Percentiles rank a stretch among this genome's conserved stretches.
Evolutionary conservation across 2,329 filamentous ascomycete genomes (phyloP).

Genomic region (Hypoxylon sp.): DNA sequence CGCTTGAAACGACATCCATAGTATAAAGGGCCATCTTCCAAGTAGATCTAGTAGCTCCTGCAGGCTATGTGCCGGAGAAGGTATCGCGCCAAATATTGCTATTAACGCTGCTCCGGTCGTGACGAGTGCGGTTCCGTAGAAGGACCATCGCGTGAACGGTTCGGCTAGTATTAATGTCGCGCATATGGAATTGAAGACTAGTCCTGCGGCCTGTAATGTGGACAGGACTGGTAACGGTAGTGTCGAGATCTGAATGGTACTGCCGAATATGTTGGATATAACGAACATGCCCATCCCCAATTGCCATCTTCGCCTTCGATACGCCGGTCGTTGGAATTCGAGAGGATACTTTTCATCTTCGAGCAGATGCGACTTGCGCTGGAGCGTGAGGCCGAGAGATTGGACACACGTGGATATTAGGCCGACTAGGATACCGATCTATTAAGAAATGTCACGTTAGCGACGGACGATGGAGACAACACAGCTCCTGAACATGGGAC

Average conservation of each 20-base stretch:
- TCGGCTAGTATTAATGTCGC: constrained; percentile 93
- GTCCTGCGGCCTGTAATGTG: constrained; percentile 92
- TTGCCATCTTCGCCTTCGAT: constrained; percentile 94
- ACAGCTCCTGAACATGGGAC: constrained; percentile 29
- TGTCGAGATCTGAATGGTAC: constrained; percentile 97
- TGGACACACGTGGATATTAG: constrained; percentile 94
- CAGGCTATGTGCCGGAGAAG: constrained; percentile 90
- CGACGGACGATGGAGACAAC: constrained; percentile 15
- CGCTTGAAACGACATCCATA: constrained; percentile 89
- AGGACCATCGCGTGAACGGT: constrained; percentile 94
- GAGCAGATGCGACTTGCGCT: constrained; percentile 97
- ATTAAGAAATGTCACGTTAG: constrained; percentile 24
- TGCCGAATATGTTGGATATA: constrained; percentile 92
- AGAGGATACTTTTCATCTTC: constrained; percentile 92
- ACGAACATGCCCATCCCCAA: constrained; percentile 98
- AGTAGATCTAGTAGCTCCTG: constrained; percentile 85
- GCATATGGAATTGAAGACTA: constrained; percentile 99
- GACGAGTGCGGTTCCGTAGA: constrained; percentile 89
- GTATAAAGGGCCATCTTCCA: constrained; percentile 79
- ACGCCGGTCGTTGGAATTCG: constrained; percentile 85
- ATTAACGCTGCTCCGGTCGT: constrained; percentile 91
- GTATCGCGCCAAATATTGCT: constrained; percentile 92
- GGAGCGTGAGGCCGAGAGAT: constrained; percentile 92
- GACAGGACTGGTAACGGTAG: constrained; percentile 94
- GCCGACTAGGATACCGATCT: constrained; percentile 95